phyloP scores from a whole-genome alignment of 2,329 filamentous ascomycete species.

The Albophoma yamanashiensis region DNA sequence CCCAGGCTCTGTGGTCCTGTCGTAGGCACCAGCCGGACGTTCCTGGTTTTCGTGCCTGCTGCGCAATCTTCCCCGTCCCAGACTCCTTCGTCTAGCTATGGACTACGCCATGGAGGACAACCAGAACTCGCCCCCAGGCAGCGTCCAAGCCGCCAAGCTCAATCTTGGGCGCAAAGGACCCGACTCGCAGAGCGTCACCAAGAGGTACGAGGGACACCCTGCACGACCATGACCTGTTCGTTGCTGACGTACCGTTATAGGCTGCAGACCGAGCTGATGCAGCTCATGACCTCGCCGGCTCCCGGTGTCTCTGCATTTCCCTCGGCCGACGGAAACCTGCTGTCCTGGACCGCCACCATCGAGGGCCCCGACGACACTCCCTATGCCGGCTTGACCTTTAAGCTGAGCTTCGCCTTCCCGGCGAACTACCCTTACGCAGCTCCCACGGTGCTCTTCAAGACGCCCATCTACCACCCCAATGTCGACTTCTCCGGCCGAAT shows the following conservation, averaged over 20 bases:
- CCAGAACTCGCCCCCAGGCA: constrained; percentile 58
- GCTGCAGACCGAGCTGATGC: constrained; percentile 94
- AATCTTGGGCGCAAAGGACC: constrained; percentile 43
- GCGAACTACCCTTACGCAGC: constrained; percentile 87
- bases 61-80: not conserved
- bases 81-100: constrained; percentile 14
- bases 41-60: not conserved
- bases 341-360: constrained; percentile 91
- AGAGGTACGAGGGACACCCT: constrained; percentile 43
- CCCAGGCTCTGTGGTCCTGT: not conserved
- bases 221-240: no score
- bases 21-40: not conserved
- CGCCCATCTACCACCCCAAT: constrained; percentile 97
- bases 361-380: constrained; percentile 84
- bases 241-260: constrained; percentile 31
- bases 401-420: constrained; percentile 85
- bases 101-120: constrained; percentile 40
- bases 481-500: constrained; percentile 96
- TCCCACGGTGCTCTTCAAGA: constrained; percentile 92
- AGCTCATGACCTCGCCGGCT: constrained; percentile 90
- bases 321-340: constrained; percentile 76
- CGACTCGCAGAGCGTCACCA: constrained; percentile 66
- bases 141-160: constrained; percentile 51
- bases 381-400: constrained; percentile 80
- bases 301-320: constrained; percentile 94